Conservation (phyloP, 1,139 yeast genomes). For the Yamadazyma spencermartinsiae region DNA sequence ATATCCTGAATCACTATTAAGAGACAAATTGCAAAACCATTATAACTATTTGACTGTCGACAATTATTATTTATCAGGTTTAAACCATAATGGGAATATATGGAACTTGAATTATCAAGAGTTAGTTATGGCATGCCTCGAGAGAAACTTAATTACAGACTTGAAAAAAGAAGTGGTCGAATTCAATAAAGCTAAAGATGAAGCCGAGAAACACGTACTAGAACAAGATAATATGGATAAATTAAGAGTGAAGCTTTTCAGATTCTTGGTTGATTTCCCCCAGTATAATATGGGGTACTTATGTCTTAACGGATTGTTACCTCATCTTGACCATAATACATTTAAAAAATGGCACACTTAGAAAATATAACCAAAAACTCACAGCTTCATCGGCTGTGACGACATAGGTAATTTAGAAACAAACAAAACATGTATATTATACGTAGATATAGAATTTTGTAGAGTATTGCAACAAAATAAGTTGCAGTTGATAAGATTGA, state of each 20-base stretch:
- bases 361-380: too few relatives aligned
- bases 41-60: conserved; percentile 51
- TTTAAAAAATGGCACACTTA: conserved; percentile 6
- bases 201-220: conserved; percentile 12
- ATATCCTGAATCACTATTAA: conserved; percentile 39
- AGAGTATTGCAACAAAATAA: too few relatives aligned
- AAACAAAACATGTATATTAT: too few relatives aligned
- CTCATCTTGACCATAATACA: conserved; percentile 6
- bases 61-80: conserved; percentile 46
- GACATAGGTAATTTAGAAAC: too few relatives aligned
- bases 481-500: conserved; percentile 1
- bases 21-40: conserved; percentile 39
- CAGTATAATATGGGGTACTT: conserved; percentile 39
- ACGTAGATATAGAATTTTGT: too few relatives aligned
- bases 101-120: conserved; percentile 48
- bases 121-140: conserved; percentile 46
- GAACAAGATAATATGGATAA: conserved; percentile 18
- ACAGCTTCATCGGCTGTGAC: too few relatives aligned
- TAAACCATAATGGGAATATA: conserved; percentile 45
- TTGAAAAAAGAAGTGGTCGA: conserved; percentile 20
- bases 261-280: conserved; percentile 36
- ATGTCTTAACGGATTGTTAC: conserved; percentile 16
- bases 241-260: conserved; percentile 28
- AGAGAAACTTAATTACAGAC: conserved; percentile 45
- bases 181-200: conserved; percentile 17